Evolutionary conservation across 331 rosid genomes (phyloP), one percentile per base, ranked within the genome.

Genomic region (Acacia concinna): DNA sequence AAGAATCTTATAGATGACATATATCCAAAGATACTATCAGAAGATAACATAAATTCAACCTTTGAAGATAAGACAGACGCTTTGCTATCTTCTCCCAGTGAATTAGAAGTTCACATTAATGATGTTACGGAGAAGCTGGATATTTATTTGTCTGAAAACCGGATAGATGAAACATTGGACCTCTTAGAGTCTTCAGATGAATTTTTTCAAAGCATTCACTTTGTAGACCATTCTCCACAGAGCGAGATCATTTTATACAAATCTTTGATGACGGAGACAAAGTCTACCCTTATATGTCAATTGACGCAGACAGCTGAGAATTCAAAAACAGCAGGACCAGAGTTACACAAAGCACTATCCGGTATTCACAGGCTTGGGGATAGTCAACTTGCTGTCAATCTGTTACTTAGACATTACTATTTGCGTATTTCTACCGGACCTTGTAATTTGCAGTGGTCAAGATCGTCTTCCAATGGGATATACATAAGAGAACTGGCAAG

Each of bases 361-460:
- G 84, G 88, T 71, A 81, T 93, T 51, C 81, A 80, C 85, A 88
- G 90, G 68, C 85, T 93, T 46, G 94, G 97, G 20, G 89, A 91
- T 47, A 46, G 37, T 74, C 87, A 88, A 75, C 84, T 86, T 80
- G 89, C 97, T 18, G 76, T 86, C 25, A 68, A 85, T 35, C 68
- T 91, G 6, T 78, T 91, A 86, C 83, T 93, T 67, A 80, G 81
- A 71, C 80, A 88, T 67, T 93, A 88, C 75, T 89, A 81, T 78
- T 57, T 76, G 56, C 85, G 91, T 8, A 85, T 93, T 66, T 82
- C 28, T 8, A 66, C 68, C 3, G 89, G 86, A 79, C 84, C 75
- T 13, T 40, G 68, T 4, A 78, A 81, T 28, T 66, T 88, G 73
- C 83, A 83, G 75, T 27, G 81, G 74, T 81, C 88, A 37, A 84